Conservation (phyloP, 345 rosid species). For the Rhodomyrtus tomentosa region DNA sequence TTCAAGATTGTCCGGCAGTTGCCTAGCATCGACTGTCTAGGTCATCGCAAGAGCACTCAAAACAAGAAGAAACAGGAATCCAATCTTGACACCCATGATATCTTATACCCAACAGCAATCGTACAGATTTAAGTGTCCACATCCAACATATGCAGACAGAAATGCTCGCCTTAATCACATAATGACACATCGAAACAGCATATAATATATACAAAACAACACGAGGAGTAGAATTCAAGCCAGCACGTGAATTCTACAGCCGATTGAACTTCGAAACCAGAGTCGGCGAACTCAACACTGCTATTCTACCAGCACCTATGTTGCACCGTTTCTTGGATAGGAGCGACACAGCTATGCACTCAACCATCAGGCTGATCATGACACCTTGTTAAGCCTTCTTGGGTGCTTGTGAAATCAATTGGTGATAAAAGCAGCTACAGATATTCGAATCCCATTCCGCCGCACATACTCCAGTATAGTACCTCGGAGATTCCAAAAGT, state of each 20-base stretch:
- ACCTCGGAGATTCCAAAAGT: background rate
- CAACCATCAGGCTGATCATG: background rate
- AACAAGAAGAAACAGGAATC: slow-evolving; percentile 1
- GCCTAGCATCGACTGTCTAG: background rate
- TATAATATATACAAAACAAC: background rate
- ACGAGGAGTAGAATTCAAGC: background rate
- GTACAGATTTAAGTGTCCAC: background rate
- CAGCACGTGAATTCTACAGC: background rate
- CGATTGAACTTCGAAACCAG: background rate
- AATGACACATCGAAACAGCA: too few species aligned
- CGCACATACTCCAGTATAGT: background rate
- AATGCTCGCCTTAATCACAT: background rate
- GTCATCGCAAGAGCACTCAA: background rate
- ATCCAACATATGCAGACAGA: background rate
- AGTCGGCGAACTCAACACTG: background rate
- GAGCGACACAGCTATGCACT: background rate
- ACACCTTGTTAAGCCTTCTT: background rate
- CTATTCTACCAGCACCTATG: background rate
- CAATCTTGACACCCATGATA: background rate
- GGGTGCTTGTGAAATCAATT: background rate
- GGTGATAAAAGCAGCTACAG: background rate
- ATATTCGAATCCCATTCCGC: background rate
- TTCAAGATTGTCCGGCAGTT: background rate
- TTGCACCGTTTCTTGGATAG: background rate
- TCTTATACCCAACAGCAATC: background rate